A percentile compares a stretch with the other conserved stretches of the same genome.
Evolutionary conservation across 1,139 yeast species (phyloP).

Genomic region (Candida smagusa): DNA sequence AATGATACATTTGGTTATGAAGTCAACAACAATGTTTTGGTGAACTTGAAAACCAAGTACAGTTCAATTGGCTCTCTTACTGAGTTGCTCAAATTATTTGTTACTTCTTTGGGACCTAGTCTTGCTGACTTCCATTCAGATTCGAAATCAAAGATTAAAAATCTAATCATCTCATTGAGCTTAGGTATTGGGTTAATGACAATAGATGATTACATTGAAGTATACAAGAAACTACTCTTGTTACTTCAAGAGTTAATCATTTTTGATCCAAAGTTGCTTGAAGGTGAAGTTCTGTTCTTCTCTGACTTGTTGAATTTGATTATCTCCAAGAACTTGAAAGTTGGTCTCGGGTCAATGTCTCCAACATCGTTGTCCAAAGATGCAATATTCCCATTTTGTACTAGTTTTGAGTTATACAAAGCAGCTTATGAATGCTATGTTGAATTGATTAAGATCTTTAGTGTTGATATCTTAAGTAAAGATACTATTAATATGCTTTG

Average conservation of each 20-base stretch:
- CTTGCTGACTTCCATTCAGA: conserved; percentile 22
- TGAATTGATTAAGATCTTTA: conserved; percentile 39
- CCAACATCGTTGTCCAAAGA: conserved; percentile 37
- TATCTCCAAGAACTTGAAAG: conserved; percentile 36
- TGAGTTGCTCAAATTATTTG: conserved; percentile 26
- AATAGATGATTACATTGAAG: conserved; percentile 25
- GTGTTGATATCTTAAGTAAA: conserved; percentile 29
- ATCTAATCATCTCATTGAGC: conserved; percentile 29
- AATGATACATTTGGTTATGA: conserved; percentile 47
- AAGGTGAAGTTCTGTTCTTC: conserved; percentile 30
- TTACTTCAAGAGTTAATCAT: conserved; percentile 40
- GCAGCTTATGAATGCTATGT: conserved; percentile 40
- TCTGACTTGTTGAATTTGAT: conserved; percentile 29
- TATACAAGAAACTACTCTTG: conserved; percentile 25
- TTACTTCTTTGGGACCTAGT: conserved; percentile 41
- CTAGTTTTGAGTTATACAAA: conserved; percentile 33
- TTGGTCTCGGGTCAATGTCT: conserved; percentile 31
- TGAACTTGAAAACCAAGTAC: conserved; percentile 30
- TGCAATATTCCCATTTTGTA: conserved; percentile 38
- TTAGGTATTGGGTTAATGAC: conserved; percentile 33
- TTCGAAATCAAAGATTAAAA: conserved; percentile 24
- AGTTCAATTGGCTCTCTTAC: conserved; percentile 23
- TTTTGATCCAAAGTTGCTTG: conserved; percentile 36
- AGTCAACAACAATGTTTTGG: conserved; percentile 19
- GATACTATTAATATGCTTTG: conserved; percentile 39